Evolutionary conservation across 306 rosid genomes (phyloP).

Genomic region (Purshia tridentata): DNA sequence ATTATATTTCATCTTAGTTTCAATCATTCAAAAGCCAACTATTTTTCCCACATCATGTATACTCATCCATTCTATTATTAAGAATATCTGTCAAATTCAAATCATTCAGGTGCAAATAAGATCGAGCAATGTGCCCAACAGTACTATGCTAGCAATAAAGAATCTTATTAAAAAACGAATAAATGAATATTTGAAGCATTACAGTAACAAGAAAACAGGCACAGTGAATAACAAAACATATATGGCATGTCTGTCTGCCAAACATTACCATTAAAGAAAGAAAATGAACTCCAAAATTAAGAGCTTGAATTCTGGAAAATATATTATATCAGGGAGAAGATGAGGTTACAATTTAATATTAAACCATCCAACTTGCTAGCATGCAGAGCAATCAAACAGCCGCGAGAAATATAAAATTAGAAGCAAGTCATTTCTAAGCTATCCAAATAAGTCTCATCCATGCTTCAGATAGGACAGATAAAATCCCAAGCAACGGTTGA

Average conservation of each 20-base stretch:
- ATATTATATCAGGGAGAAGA: not conserved
- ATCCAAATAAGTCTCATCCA: not conserved
- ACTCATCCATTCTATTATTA: too few species aligned
- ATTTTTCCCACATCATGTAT: too few species aligned
- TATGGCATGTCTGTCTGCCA: not conserved
- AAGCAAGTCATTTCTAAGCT: not conserved
- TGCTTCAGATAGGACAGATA: not conserved
- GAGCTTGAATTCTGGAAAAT: constrained; percentile 2
- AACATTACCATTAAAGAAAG: not conserved
- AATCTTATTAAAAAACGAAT: too few species aligned
- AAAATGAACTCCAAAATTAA: constrained; percentile 2
- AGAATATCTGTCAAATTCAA: too few species aligned
- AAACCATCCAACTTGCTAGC: not conserved
- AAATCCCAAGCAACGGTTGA: not conserved
- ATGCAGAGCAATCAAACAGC: not conserved
- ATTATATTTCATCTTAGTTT: too few species aligned
- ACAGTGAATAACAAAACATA: too few species aligned
- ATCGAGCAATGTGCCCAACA: too few species aligned
- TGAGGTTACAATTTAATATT: not conserved
- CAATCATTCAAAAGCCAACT: too few species aligned
- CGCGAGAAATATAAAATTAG: not conserved
- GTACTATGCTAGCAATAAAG: too few species aligned
- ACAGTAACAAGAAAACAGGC: too few species aligned
- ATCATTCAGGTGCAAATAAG: too few species aligned
- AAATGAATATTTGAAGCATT: not conserved